Evolutionary conservation across 2,329 filamentous ascomycete genomes (phyloP).

Genomic region (Dothidotthia symphoricarpi): DNA sequence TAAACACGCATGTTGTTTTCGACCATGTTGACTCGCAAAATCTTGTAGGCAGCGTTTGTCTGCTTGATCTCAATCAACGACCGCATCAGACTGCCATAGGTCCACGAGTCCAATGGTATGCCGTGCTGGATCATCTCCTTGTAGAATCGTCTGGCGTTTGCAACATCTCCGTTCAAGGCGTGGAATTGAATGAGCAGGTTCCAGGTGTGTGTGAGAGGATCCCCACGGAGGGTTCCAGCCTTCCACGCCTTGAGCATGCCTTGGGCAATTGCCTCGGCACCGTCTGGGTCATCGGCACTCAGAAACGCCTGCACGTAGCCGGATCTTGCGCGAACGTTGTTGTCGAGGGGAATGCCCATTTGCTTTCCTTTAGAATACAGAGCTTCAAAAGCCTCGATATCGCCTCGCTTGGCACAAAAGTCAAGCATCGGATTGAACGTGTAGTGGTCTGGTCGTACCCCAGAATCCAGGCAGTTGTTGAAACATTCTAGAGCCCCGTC

Average conservation of each 20-base stretch:
- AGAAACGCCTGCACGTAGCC: constrained; percentile 62
- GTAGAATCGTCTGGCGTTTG: constrained; percentile 55
- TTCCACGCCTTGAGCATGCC: constrained; percentile 52
- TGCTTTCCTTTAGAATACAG: constrained; percentile 63
- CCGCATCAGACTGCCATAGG: constrained; percentile 63
- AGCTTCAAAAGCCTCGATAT: constrained; percentile 66
- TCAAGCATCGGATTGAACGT: constrained; percentile 74
- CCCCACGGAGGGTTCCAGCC: constrained; percentile 44
- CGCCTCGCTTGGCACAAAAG: constrained; percentile 68
- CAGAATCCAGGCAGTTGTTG: constrained; percentile 54
- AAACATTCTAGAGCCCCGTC: constrained; percentile 65
- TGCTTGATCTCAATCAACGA: constrained; percentile 53
- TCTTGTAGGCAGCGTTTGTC: constrained; percentile 56
- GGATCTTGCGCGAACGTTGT: constrained; percentile 24
- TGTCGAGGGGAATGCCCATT: constrained; percentile 25
- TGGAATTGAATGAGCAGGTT: constrained; percentile 72
- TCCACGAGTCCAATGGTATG: constrained; percentile 55
- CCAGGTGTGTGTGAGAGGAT: constrained; percentile 65
- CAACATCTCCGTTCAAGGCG: constrained; percentile 61
- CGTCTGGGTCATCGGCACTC: constrained; percentile 48
- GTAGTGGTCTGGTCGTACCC: constrained; percentile 57
- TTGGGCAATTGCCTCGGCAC: constrained; percentile 55
- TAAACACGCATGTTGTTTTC: constrained; percentile 46
- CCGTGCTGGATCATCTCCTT: constrained; percentile 54
- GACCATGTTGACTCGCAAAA: constrained; percentile 54